Conservation (phyloP, 441 rosid genomes). For the Biscutella auriculata region DNA sequence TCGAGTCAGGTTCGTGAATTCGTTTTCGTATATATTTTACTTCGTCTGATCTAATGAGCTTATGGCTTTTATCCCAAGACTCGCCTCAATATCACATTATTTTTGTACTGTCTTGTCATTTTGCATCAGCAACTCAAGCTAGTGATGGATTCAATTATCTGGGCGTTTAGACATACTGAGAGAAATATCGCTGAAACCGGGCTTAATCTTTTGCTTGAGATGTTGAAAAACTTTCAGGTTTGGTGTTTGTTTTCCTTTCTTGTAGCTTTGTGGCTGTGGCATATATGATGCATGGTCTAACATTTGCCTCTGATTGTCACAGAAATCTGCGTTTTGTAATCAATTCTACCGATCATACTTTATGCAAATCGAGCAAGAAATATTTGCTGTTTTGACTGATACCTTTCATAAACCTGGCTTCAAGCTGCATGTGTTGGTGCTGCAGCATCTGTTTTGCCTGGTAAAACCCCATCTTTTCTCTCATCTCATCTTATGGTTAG, state of each 20-base stretch:
- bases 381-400: slow-evolving; percentile 90
- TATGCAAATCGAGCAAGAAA: slow-evolving; percentile 88
- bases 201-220: slow-evolving; percentile 77
- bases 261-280: slow-evolving; percentile 1
- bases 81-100: background rate
- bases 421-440: slow-evolving; percentile 87
- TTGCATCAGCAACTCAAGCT: slow-evolving; percentile 81
- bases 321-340: slow-evolving; percentile 76
- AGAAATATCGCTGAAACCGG: slow-evolving; percentile 99
- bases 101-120: slow-evolving; percentile 6
- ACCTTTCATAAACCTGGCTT: slow-evolving; percentile 99
- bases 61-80: background rate
- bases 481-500: background rate
- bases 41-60: background rate
- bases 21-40: slow-evolving; percentile 9
- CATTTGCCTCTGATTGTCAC: slow-evolving; percentile 13
- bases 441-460: slow-evolving; percentile 83
- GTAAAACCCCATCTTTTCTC: slow-evolving; percentile 27
- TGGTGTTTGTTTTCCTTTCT: slow-evolving; percentile 8
- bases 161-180: slow-evolving; percentile 99
- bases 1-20: slow-evolving; percentile 74
- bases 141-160: slow-evolving; percentile 96
- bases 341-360: slow-evolving; percentile 75
- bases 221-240: slow-evolving; percentile 96
- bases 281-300: slow-evolving; percentile 1